Base-by-base conservation (phyloP, 2,329 filamentous ascomycete genomes). In the Stromatinia cepivora region DNA sequence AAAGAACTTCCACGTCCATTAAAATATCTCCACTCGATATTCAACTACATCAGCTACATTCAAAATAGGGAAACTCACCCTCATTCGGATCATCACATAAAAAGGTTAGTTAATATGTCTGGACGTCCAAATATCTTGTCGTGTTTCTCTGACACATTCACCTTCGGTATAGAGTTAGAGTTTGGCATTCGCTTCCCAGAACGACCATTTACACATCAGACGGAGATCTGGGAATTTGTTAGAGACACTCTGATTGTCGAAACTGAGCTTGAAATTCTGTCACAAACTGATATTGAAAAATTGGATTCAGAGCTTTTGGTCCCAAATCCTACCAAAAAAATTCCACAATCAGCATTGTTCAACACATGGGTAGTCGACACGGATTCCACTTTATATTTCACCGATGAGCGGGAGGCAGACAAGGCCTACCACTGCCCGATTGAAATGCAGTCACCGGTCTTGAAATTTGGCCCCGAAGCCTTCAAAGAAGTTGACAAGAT, bases 111-210 rank as follows among this genome's bases (percentile, higher is more conserved):
- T 31, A 63, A 22, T 0, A 63, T 63, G 61, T 39, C 46, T 52
- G 28, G 8, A 39, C 34, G 8, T 36, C 28, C 31, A 36, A n/a
- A 4, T 10, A 34, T 34, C 39, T 57, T 48, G 31, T 22, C 28
- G 20, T 20, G 2, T 17, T 8, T 31, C 34, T 63, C 61, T 52
- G 20, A 34, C 11, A 17, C 28, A 8, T 28, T 63, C 31, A 67
- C 66, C 8, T 67, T 67, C 25, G 66, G 66, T 15, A 42, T 67
- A 50, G 66, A 67, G 17, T 39, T 67, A 13, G 65, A 62, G n/a
- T 62, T 61, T 39, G 65, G 11, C 15, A 39, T 61, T 31, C 61
- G 61, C 46, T 39, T 63, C 15, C 4, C 11, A 63, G 13, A 31
- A 39, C 34, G 20, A n/a, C 28, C 22, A 20, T 48, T 39, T 17